Base-by-base conservation (phyloP, 108 stramenopile genomes). In the Epithemia pelagica region DNA sequence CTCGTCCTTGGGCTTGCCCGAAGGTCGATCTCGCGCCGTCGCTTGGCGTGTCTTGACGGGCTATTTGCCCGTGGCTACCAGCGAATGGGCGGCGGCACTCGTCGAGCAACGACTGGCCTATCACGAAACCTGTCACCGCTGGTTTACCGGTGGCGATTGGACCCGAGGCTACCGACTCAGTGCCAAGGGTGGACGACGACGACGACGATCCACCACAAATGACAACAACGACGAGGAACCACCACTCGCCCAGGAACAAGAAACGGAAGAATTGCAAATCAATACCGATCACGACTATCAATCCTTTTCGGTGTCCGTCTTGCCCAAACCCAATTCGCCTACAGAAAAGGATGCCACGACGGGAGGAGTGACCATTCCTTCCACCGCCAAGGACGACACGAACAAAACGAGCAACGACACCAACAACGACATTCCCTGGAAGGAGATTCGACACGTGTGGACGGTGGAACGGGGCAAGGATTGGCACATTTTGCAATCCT, bases 1-100 rank as follows among this genome's bases (percentile, higher is more conserved):
- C 15, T 81, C 79, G 7, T 54, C 19, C 0, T 74, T 81, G 28
- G 85, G 84, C 7, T 76, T 88, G 29, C 67, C 77, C 8, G 84
- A 86, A 62, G 83, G 82, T 27, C 78, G 82, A 53, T 74, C 78
- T 53, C 87, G 92, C 5, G 82, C 74, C 1, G 65, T 94, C 0
- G 83, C 79, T 0, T 94, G 92, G 92, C 59, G 92, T 46, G 76
- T 90, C 10, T 54, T 94, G 0, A 53, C 90, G 68, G 88, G 87
- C 32, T 84, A 83, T 52, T 59, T 94, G 31, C 87, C 89, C 5
- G 65, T 68, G 18, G 66, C 74, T 21, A 79, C 80, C 20, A 64
- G 66, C 28, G 24, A 81, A 26, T 94, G 92, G 92, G 65, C 79
- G 32, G 52, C 59, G 25, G 31, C 66, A 23, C 54, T 90, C 25